phyloP scores from a whole-genome alignment of 257 asterid species.

The Orobanche coerulescens region DNA sequence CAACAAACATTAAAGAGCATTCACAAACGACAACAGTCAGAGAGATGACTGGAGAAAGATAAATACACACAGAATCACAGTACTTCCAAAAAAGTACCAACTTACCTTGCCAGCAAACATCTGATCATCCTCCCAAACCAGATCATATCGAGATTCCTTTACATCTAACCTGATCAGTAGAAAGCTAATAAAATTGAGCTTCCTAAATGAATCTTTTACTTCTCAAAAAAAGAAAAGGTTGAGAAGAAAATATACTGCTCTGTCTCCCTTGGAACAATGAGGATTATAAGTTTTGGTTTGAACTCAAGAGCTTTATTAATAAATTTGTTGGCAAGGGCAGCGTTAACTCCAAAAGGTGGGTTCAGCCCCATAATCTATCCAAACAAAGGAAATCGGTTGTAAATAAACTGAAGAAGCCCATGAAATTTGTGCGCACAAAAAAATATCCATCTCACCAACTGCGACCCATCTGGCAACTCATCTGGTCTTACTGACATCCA shows the following conservation, averaged over 20 bases:
- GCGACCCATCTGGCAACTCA: slow-evolving; percentile 65
- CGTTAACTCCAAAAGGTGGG: slow-evolving; percentile 88
- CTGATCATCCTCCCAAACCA: slow-evolving; percentile 70
- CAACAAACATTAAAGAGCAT: slow-evolving; percentile 4
- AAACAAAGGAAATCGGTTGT: slow-evolving; percentile 17
- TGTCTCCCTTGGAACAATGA: slow-evolving; percentile 72
- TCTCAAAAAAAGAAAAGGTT: background rate
- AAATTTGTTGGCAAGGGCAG: slow-evolving; percentile 65
- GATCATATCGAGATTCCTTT: slow-evolving; percentile 48
- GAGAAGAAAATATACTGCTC: slow-evolving; percentile 34
- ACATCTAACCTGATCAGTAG: slow-evolving; percentile 50
- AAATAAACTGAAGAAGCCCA: slow-evolving; percentile 12
- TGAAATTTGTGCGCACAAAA: slow-evolving; percentile 11
- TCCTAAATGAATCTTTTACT: too few species aligned
- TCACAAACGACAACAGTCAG: background rate
- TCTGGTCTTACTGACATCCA: slow-evolving; percentile 52
- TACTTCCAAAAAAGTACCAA: slow-evolving; percentile 1
- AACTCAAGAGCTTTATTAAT: slow-evolving; percentile 78
- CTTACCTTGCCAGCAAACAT: slow-evolving; percentile 71
- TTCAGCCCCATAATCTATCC: slow-evolving; percentile 88
- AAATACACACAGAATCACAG: background rate
- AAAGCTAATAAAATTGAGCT: slow-evolving; percentile 1
- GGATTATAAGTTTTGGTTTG: slow-evolving; percentile 84
- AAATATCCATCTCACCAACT: slow-evolving; percentile 51
- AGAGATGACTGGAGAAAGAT: background rate